Percentiles rank a stretch among this genome's conserved stretches.
These are phyloP conservation scores for Talaromyces islandicus DNA, from an alignment of 2,329 filamentous ascomycete genomes.

Conservation along the genomic window DNA sequence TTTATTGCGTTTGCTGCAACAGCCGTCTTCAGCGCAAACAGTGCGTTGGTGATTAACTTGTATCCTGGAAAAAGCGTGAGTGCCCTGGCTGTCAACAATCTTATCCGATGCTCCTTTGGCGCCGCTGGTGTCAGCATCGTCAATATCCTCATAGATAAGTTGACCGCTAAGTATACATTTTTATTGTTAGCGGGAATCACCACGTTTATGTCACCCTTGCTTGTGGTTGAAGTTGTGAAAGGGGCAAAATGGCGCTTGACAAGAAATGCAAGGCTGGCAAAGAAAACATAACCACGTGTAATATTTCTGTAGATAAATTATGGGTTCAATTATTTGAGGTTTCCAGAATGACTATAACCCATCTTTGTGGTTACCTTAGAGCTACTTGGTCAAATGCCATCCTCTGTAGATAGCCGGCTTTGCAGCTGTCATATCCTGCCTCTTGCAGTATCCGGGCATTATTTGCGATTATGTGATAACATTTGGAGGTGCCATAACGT, in stretches of 20 bases:
- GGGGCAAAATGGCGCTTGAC: neutral
- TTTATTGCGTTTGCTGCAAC: constrained; percentile 31
- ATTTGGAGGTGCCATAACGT: no score
- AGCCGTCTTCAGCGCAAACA: constrained; percentile 29
- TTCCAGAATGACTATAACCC: no score
- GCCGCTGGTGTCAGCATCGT: constrained; percentile 28
- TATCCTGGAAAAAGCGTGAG: constrained; percentile 28
- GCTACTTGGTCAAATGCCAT: no score
- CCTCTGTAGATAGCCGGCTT: no score
- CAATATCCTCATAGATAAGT: constrained; percentile 25
- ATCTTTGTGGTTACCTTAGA: no score
- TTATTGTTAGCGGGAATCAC: neutral
- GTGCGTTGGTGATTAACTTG: constrained; percentile 33
- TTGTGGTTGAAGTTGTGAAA: neutral
- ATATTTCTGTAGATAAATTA: no score
- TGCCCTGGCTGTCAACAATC: constrained; percentile 32
- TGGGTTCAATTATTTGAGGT: no score
- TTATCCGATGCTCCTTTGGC: constrained; percentile 31
- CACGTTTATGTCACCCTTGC: neutral
- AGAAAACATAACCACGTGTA: neutral
- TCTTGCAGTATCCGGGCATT: no score
- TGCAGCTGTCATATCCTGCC: no score
- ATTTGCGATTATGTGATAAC: no score
- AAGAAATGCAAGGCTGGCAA: neutral
- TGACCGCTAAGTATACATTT: neutral